phyloP scores from a whole-genome alignment of 257 asterid genomes.

The Solanum chiquidenum region DNA sequence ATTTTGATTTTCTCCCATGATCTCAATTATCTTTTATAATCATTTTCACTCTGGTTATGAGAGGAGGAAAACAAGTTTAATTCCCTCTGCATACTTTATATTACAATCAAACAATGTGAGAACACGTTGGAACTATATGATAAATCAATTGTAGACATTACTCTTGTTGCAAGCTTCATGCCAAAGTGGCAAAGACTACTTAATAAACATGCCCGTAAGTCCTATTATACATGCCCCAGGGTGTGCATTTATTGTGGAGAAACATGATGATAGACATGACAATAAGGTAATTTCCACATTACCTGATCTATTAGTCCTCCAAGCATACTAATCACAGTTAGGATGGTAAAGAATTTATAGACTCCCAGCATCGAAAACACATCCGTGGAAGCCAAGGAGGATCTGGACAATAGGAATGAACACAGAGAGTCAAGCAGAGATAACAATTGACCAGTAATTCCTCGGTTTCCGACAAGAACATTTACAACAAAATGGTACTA shows the following conservation, averaged over 20 bases:
- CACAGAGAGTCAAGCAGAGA: slow-evolving; percentile 35
- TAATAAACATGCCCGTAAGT: neutral
- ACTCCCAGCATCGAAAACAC: slow-evolving; percentile 48
- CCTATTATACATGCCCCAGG: neutral
- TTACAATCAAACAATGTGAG: neutral
- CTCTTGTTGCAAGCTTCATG: neutral
- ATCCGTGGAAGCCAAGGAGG: slow-evolving; percentile 79
- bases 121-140: neutral
- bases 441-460: slow-evolving; percentile 60
- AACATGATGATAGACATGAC: neutral
- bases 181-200: neutral
- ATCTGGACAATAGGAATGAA: slow-evolving; percentile 69
- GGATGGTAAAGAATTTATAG: slow-evolving; percentile 16
- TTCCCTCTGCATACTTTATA: neutral
- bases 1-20: neutral
- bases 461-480: slow-evolving; percentile 56
- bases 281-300: neutral
- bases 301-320: neutral
- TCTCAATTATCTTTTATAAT: neutral
- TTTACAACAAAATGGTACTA: slow-evolving; percentile 30
- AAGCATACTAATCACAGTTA: neutral
- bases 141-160: neutral
- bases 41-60: neutral
- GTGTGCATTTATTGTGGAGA: neutral
- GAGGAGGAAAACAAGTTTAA: neutral